Evolutionary conservation across 306 rosid genomes (phyloP).

Genomic region (Alnus rubra): DNA sequence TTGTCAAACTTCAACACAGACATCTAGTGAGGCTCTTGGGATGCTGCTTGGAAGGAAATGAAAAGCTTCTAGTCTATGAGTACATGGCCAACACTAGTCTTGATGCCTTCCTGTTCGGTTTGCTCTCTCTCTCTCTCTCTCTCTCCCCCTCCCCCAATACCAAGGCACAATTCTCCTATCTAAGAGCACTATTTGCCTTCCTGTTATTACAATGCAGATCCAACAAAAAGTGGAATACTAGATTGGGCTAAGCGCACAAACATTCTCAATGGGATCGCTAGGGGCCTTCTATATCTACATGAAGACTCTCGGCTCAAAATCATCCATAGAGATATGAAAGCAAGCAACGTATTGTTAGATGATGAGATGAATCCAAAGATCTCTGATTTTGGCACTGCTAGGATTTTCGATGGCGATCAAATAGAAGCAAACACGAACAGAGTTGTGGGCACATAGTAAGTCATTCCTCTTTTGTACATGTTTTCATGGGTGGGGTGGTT

Average conservation of each 20-base stretch:
- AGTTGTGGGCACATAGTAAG: conserved; percentile 25
- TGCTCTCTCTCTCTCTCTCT: not conserved
- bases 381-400: no score
- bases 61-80: conserved; percentile 44
- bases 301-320: no score
- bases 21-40: conserved; percentile 46
- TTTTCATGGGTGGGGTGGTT: not conserved
- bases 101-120: conserved; percentile 36
- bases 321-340: no score
- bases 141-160: no score
- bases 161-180: not conserved
- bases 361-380: no score
- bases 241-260: not conserved
- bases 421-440: not conserved
- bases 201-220: not conserved
- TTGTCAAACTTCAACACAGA: conserved; percentile 38
- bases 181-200: not conserved
- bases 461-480: not conserved
- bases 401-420: no score
- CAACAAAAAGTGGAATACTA: not conserved
- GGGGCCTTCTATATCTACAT: no score
- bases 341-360: no score
- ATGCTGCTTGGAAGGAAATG: conserved; percentile 34
- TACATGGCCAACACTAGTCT: conserved; percentile 36
- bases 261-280: no score